phyloP scores from a whole-genome alignment of 108 stramenopile genomes.

The Conticribra weissflogii region DNA sequence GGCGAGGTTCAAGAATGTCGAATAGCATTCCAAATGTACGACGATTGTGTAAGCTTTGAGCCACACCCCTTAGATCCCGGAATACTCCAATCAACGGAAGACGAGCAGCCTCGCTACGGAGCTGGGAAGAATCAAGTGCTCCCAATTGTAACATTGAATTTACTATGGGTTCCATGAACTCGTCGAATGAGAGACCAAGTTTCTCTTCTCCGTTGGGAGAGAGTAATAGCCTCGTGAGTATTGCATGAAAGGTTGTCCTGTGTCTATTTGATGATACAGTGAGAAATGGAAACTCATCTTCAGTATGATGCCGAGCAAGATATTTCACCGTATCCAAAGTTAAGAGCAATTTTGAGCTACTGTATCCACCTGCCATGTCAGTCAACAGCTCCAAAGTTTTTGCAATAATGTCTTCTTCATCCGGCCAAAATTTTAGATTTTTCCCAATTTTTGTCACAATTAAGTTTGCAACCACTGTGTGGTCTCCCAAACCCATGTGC shows the following conservation, averaged over 20 bases:
- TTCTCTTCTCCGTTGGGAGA: slow-evolving; percentile 90
- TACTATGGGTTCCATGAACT: slow-evolving; percentile 94
- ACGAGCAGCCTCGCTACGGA: slow-evolving; percentile 76
- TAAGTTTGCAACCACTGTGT: slow-evolving; percentile 92
- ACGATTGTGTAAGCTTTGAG: slow-evolving; percentile 92
- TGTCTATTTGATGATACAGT: slow-evolving; percentile 82
- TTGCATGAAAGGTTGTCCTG: slow-evolving; percentile 95
- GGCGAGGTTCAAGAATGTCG: slow-evolving; percentile 91
- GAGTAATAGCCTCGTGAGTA: slow-evolving; percentile 89
- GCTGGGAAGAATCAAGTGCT: slow-evolving; percentile 59
- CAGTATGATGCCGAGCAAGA: slow-evolving; percentile 91
- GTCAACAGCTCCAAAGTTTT: slow-evolving; percentile 93
- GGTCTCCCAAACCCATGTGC: slow-evolving; percentile 93
- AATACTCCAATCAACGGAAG: slow-evolving; percentile 91
- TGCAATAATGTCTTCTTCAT: slow-evolving; percentile 84
- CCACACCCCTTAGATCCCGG: slow-evolving; percentile 93
- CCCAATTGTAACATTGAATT: slow-evolving; percentile 71
- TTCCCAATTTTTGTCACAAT: slow-evolving; percentile 97
- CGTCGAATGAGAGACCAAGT: slow-evolving; percentile 87
- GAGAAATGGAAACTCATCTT: slow-evolving; percentile 96
- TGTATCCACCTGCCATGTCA: slow-evolving; percentile 96
- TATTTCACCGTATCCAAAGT: slow-evolving; percentile 95
- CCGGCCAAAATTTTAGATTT: slow-evolving; percentile 97
- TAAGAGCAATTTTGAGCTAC: slow-evolving; percentile 91
- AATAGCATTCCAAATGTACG: slow-evolving; percentile 91